phyloP scores from a whole-genome alignment of 345 rosid genomes.

The Kandelia obovata region DNA sequence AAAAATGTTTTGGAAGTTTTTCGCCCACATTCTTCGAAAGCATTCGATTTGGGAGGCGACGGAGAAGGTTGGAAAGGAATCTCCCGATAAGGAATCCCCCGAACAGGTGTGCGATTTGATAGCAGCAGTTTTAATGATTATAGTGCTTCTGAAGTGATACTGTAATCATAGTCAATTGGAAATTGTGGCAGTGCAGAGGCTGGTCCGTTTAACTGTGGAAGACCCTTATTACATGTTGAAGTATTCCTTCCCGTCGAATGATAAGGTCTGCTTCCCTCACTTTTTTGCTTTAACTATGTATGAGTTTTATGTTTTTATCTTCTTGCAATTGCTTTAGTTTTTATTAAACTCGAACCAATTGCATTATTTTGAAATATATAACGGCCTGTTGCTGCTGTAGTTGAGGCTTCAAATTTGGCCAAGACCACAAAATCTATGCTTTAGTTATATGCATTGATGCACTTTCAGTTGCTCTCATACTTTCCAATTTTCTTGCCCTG shows the following conservation, averaged over 20 bases:
- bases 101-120: constrained; percentile 60
- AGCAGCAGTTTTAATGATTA: neutral
- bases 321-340: neutral
- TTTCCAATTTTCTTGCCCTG: neutral
- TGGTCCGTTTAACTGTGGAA: constrained; percentile 63
- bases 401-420: neutral
- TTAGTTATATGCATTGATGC: neutral
- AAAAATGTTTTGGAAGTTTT: constrained; percentile 27
- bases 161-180: constrained; percentile 24
- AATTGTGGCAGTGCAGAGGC: constrained; percentile 64
- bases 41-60: constrained; percentile 39
- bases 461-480: neutral
- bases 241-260: constrained; percentile 56
- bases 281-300: neutral
- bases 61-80: constrained; percentile 37
- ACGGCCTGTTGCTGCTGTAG: neutral
- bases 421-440: too few species aligned
- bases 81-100: constrained; percentile 43
- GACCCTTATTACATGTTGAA: constrained; percentile 43
- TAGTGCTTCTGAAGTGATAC: neutral
- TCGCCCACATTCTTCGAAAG: constrained; percentile 39
- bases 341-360: neutral
- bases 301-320: neutral
- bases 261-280: constrained; percentile 45
- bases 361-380: neutral